Conservation (phyloP, 192 early-diverging fungal species). For the Podila epicladia region DNA sequence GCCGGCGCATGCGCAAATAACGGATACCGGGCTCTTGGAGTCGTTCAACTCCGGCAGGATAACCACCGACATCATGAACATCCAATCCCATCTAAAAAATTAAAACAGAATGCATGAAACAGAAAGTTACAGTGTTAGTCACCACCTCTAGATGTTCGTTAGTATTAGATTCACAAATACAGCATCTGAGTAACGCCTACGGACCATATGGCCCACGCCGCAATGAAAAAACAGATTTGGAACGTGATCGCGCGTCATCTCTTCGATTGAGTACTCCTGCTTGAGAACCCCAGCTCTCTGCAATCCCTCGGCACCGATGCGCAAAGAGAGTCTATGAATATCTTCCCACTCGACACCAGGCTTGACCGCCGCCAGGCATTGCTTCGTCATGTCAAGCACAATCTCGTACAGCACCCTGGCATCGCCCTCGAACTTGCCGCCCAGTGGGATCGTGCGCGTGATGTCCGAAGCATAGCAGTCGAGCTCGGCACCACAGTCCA, state of each 20-base stretch:
- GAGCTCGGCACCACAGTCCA: conserved; percentile 90
- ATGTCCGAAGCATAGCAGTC: conserved; percentile 91
- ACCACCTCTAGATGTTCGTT: too few species aligned
- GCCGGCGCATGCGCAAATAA: conserved; percentile 74
- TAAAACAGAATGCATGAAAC: too few species aligned
- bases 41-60: conserved; percentile 77
- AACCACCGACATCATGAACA: conserved; percentile 94
- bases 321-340: conserved; percentile 82
- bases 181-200: too few species aligned
- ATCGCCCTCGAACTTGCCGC: conserved; percentile 75
- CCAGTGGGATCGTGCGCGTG: conserved; percentile 88
- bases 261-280: conserved; percentile 65
- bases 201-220: conserved; percentile 71
- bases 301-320: conserved; percentile 71
- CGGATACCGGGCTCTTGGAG: conserved; percentile 76
- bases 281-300: conserved; percentile 76
- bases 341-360: conserved; percentile 90
- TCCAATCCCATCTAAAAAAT: conserved; percentile 89
- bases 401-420: conserved; percentile 85
- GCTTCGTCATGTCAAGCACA: conserved; percentile 85
- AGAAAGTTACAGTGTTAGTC: too few species aligned
- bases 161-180: too few species aligned
- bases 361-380: conserved; percentile 73
- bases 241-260: conserved; percentile 70
- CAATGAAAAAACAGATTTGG: conserved; percentile 77